These are phyloP conservation scores for Fusarium coffeatum DNA, from an alignment of 2,329 filamentous ascomycete genomes.

Conservation along the genomic window DNA sequence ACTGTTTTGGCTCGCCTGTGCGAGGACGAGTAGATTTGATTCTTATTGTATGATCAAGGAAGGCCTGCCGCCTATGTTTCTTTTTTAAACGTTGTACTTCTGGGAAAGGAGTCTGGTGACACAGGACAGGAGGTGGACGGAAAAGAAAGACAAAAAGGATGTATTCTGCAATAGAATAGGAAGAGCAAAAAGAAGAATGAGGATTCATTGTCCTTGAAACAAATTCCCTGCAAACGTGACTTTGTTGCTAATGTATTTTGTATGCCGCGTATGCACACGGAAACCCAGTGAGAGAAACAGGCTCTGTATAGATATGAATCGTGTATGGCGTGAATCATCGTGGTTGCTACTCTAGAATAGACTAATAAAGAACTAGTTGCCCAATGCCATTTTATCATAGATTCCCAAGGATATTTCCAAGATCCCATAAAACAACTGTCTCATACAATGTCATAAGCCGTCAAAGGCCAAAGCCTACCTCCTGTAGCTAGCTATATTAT, in stretches of 20 bases:
- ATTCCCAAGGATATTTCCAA: background rate
- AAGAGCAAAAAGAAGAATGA: slow-evolving; percentile 36
- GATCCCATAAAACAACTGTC: background rate
- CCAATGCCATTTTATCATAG: background rate
- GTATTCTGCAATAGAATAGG: slow-evolving; percentile 35
- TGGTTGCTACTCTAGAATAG: background rate
- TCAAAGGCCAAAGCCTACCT: background rate
- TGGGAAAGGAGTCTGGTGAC: slow-evolving; percentile 30
- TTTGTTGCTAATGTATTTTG: background rate
- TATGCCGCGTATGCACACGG: background rate
- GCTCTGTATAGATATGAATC: background rate
- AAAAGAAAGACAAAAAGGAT: slow-evolving; percentile 38
- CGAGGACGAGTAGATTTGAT: slow-evolving; percentile 24
- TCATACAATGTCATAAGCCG: slow-evolving; percentile 2
- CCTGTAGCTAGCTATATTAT: slow-evolving; percentile 1
- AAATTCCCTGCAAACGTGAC: background rate
- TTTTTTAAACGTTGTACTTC: slow-evolving; percentile 23
- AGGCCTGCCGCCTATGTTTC: slow-evolving; percentile 10
- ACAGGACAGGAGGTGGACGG: slow-evolving; percentile 16
- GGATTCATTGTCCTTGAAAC: slow-evolving; percentile 28
- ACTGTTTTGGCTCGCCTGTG: slow-evolving; percentile 4
- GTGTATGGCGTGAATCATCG: background rate
- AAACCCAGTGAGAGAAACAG: background rate
- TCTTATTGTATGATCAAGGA: slow-evolving; percentile 35
- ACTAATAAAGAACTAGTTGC: background rate